Evolutionary conservation across 768 basidiomycete species (phyloP).

Genomic region (Clitopilus hobsonii): DNA sequence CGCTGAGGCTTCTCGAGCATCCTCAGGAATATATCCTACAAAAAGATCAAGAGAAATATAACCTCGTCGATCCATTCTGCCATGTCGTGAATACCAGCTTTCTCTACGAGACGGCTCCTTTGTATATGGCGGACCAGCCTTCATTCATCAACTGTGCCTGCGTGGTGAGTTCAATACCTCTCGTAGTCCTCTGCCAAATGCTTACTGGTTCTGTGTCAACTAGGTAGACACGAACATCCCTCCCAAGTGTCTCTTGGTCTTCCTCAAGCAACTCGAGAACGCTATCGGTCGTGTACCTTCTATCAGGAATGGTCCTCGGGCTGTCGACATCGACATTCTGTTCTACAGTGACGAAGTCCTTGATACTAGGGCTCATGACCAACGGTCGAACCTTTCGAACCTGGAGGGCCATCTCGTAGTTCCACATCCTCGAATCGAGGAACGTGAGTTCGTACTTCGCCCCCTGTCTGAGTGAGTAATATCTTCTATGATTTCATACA

Average conservation of each 20-base stretch:
- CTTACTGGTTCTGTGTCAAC: slow-evolving; percentile 1
- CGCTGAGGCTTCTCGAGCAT: slow-evolving; percentile 65
- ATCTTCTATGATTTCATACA: not conserved
- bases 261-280: slow-evolving; percentile 71
- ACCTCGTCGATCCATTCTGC: slow-evolving; percentile 18
- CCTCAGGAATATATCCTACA: slow-evolving; percentile 26
- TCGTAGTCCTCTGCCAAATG: not conserved
- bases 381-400: slow-evolving; percentile 41
- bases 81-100: slow-evolving; percentile 75
- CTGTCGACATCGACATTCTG: slow-evolving; percentile 86
- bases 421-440: slow-evolving; percentile 77
- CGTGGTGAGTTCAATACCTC: slow-evolving; percentile 50
- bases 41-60: slow-evolving; percentile 9
- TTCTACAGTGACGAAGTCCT: slow-evolving; percentile 60
- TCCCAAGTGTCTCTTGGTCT: slow-evolving; percentile 50
- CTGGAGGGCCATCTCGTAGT: slow-evolving; percentile 68
- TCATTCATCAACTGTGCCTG: slow-evolving; percentile 90
- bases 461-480: slow-evolving; percentile 82
- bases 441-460: slow-evolving; percentile 89
- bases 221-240: slow-evolving; percentile 76
- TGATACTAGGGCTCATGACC: slow-evolving; percentile 45
- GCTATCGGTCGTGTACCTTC: slow-evolving; percentile 76
- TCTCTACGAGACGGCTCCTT: slow-evolving; percentile 89
- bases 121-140: slow-evolving; percentile 93
- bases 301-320: slow-evolving; percentile 81